Base-by-base conservation (phyloP, 371 early-diverging fungal genomes). In the Mortierella sp. region DNA sequence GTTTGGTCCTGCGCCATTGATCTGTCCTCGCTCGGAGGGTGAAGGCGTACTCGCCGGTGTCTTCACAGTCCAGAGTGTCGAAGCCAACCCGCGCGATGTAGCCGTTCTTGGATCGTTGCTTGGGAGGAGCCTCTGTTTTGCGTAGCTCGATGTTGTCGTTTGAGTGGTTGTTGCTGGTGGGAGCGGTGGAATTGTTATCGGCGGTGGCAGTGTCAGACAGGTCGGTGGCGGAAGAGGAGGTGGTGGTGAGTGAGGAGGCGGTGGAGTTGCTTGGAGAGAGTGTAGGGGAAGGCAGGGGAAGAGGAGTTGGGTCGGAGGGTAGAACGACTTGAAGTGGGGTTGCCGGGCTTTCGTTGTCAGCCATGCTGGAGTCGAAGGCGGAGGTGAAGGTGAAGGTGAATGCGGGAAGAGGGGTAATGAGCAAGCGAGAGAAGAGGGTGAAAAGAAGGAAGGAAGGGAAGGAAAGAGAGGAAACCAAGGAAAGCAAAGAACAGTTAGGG, bases 21-120 rank as follows among this genome's bases (percentile, higher is more conserved):
- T 81, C 80, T 16, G 86, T 84, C 59, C 82, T 84, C 6, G 81
- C 83, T 57, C 85, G 81, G 18, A 86, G 73, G 3, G 88, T 88
- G 46, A 84, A 85, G 2, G 82, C 80, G 47, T 84, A 86, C 52
- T 84, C 71, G 28, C 82, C 81, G 9, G 82, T 69, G 49, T 84
- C 86, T 24, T 80, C 79, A 63, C 84, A 79, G 9, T 83, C 86
- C 80, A 88, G 81, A 19, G 85, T 81, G 60, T 88, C 88, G 57
- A 88, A 88, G 0, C 86, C 83, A 18, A 88, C 88, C 31, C 84
- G 84, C 28, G 79, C 79, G 23, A 86, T 78, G 64, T 83, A 87
- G 0, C 70, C 76, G n/a, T 65, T 70, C 39, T 61, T 61, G 39
- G 70, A 69, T 24, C 69, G 69, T 54, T 69, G 49, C 30, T 76